phyloP scores from a whole-genome alignment of 768 basidiomycete genomes.

The Rhodotorula babjevae region DNA sequence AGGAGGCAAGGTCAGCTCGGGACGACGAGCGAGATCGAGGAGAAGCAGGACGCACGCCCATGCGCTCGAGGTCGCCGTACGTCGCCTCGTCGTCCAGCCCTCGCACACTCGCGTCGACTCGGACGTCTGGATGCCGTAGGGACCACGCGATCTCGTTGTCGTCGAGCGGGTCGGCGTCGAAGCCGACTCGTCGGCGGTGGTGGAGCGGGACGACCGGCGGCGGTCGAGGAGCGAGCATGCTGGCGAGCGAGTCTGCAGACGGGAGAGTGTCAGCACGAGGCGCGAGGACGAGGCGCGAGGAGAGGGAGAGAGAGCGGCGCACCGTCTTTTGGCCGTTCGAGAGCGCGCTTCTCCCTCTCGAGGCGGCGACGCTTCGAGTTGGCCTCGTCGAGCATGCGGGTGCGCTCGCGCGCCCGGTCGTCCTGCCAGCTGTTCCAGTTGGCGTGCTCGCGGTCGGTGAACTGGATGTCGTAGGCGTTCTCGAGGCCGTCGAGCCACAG shows the following conservation, averaged over 20 bases:
- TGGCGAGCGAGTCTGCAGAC: slow-evolving; percentile 30
- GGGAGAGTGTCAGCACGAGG: background rate
- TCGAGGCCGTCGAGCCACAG: slow-evolving; percentile 66
- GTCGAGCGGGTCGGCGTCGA: slow-evolving; percentile 33
- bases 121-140: slow-evolving; percentile 34
- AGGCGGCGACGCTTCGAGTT: slow-evolving; percentile 77
- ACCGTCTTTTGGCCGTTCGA: slow-evolving; percentile 54
- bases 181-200: slow-evolving; percentile 32
- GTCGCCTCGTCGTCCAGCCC: slow-evolving; percentile 37
- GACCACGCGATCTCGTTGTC: slow-evolving; percentile 41
- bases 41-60: slow-evolving; percentile 39
- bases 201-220: slow-evolving; percentile 27
- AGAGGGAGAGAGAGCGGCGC: background rate
- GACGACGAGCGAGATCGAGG: background rate
- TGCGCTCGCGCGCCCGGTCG: slow-evolving; percentile 71
- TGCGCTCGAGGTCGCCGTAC: slow-evolving; percentile 39
- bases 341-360: slow-evolving; percentile 74
- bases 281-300: background rate
- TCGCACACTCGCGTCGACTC: slow-evolving; percentile 26
- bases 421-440: slow-evolving; percentile 90
- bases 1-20: background rate
- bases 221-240: slow-evolving; percentile 32
- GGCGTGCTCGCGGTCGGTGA: slow-evolving; percentile 65
- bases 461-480: slow-evolving; percentile 58
- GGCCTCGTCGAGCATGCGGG: slow-evolving; percentile 80